A percentile compares a stretch with the other conserved stretches of the same genome.
phyloP scores from a whole-genome alignment of 2,329 filamentous ascomycete species.

The Thielaviopsis ethacetica region DNA sequence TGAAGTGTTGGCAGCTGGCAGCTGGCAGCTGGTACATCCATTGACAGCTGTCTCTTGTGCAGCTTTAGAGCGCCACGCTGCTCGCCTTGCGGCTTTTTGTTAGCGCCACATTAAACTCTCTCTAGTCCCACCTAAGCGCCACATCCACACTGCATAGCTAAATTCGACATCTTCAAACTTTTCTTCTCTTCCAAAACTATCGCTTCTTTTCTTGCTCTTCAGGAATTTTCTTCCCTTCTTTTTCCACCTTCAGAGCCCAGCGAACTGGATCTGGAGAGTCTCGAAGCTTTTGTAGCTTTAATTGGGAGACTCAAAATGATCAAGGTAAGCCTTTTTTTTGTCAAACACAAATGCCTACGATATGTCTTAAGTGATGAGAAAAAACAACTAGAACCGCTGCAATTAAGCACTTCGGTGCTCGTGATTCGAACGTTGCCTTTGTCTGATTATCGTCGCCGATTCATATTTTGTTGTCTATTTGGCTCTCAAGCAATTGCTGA shows the following conservation, averaged over 20 bases:
- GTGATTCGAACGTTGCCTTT: slow-evolving; percentile 23
- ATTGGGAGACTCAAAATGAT: slow-evolving; percentile 10
- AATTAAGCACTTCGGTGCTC: slow-evolving; percentile 30
- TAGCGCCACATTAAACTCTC: not conserved
- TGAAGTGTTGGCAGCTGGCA: not conserved
- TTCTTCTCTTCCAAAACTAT: not conserved
- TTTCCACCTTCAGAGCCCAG: not conserved
- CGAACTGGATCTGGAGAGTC: not conserved
- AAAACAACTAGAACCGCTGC: slow-evolving; percentile 31
- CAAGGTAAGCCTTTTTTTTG: slow-evolving; percentile 9
- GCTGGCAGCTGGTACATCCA: not conserved
- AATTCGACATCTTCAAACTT: not conserved
- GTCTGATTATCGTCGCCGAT: slow-evolving; percentile 5
- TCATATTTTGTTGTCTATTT: not conserved
- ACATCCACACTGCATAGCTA: slow-evolving; percentile 2
- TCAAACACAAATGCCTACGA: not conserved
- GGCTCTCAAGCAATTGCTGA: slow-evolving; percentile 1
- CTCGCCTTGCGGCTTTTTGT: too few relatives aligned
- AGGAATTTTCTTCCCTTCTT: not conserved
- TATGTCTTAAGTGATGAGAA: slow-evolving; percentile 23
- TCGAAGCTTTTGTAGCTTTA: not conserved
- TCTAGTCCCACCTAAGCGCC: not conserved
- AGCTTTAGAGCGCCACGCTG: too few relatives aligned
- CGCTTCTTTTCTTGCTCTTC: not conserved
- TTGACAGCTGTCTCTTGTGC: not conserved